Percentiles rank a stretch among this genome's conserved stretches.
phyloP scores from a whole-genome alignment of 148 eudicot species.

The Vaccinium darrowii region DNA sequence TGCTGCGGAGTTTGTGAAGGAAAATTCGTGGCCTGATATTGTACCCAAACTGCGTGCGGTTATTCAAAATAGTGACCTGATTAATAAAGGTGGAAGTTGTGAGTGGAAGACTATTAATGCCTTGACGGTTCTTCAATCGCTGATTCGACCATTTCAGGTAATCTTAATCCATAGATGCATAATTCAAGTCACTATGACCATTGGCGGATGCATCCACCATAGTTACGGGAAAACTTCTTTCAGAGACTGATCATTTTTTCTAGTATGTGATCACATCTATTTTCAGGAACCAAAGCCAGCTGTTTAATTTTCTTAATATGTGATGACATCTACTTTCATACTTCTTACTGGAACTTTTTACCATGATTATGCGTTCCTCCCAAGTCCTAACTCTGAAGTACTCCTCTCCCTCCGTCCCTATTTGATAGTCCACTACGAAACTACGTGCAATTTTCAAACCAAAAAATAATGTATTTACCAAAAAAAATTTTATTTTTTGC shows the following conservation, averaged over 20 bases:
- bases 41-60: constrained; percentile 56
- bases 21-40: constrained; percentile 65
- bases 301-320: not conserved
- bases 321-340: not conserved
- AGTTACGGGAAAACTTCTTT: not conserved
- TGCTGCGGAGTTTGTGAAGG: constrained; percentile 63
- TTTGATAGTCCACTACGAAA: too few relatives aligned
- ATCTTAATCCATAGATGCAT: not conserved
- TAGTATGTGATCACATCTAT: not conserved
- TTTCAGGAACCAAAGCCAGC: not conserved
- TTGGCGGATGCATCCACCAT: not conserved
- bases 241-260: not conserved
- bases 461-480: too few relatives aligned
- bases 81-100: constrained; percentile 36
- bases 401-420: too few relatives aligned
- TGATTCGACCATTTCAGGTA: constrained; percentile 77
- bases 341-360: not conserved
- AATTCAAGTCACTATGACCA: not conserved
- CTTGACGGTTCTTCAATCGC: constrained; percentile 58
- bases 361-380: not conserved
- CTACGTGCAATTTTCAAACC: too few relatives aligned
- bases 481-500: not conserved
- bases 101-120: constrained; percentile 60
- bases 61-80: constrained; percentile 49
- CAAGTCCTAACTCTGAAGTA: not conserved